Conservation (phyloP, 1,139 yeast species). For the Groenewaldozyma auringiensis region DNA sequence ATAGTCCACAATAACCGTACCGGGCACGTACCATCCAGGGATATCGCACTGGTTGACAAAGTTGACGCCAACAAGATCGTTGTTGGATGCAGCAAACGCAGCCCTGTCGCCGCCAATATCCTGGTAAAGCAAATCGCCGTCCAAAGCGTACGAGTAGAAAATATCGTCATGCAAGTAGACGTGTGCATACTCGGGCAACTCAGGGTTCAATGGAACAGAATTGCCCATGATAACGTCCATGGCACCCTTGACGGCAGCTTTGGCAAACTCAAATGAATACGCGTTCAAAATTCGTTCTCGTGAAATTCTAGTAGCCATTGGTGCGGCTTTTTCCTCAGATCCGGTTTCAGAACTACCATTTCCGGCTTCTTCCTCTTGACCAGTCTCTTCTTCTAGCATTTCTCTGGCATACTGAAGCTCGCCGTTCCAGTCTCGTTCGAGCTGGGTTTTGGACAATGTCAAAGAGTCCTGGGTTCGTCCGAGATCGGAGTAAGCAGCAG, state of each 20-base stretch:
- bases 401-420: conserved; percentile 80
- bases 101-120: conserved; percentile 77
- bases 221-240: conserved; percentile 67
- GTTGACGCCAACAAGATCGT: conserved; percentile 70
- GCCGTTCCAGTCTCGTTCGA: conserved; percentile 78
- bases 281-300: conserved; percentile 71
- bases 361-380: conserved; percentile 33
- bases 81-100: conserved; percentile 70
- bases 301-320: conserved; percentile 58
- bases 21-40: conserved; percentile 57
- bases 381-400: conserved; percentile 26
- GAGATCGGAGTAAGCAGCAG: conserved; percentile 44
- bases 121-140: conserved; percentile 61
- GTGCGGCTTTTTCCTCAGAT: conserved; percentile 20
- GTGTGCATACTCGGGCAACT: conserved; percentile 49
- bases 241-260: conserved; percentile 73
- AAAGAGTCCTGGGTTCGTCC: conserved; percentile 46
- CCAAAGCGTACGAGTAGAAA: conserved; percentile 75
- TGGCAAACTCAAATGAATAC: conserved; percentile 70
- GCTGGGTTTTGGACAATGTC: conserved; percentile 6
- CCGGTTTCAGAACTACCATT: conserved; percentile 8
- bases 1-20: conserved; percentile 80
- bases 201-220: conserved; percentile 70
- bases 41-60: conserved; percentile 61
- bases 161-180: conserved; percentile 76